Conservation (phyloP, 179 eudicot species). For the Carnegiea gigantea region DNA sequence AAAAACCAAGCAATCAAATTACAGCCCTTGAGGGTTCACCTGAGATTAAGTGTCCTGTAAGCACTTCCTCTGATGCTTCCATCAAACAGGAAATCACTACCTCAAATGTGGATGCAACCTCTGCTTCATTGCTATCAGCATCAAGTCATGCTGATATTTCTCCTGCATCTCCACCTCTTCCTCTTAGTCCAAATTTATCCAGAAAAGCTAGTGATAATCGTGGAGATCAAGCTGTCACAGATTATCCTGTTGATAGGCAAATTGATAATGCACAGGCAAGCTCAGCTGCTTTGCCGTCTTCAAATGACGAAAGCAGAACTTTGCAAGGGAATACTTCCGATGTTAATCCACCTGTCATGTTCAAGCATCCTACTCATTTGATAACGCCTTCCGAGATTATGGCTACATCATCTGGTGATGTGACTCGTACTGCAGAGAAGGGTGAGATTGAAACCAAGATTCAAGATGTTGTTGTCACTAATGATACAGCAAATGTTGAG, state of each 20-base stretch:
- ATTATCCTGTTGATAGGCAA: constrained; percentile 71
- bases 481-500: constrained; percentile 54
- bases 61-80: constrained; percentile 45
- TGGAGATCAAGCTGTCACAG: constrained; percentile 56
- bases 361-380: constrained; percentile 92
- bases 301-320: constrained; percentile 50
- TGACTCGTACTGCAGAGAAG: constrained; percentile 43
- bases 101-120: constrained; percentile 42
- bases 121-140: constrained; percentile 38
- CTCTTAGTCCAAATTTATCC: constrained; percentile 73
- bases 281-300: constrained; percentile 46
- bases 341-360: constrained; percentile 52
- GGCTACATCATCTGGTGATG: constrained; percentile 76
- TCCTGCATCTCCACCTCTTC: constrained; percentile 59
- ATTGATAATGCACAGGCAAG: constrained; percentile 49
- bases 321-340: constrained; percentile 51
- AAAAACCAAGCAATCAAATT: constrained; percentile 35
- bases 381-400: constrained; percentile 91
- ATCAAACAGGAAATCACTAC: constrained; percentile 39
- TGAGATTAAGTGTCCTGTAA: constrained; percentile 43
- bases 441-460: constrained; percentile 51
- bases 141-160: constrained; percentile 44
- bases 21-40: constrained; percentile 43
- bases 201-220: constrained; percentile 46
- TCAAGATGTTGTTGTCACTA: constrained; percentile 60